These are phyloP conservation scores for Solanum virginianum DNA, from an alignment of 257 asterid genomes.

Conservation along the genomic window DNA sequence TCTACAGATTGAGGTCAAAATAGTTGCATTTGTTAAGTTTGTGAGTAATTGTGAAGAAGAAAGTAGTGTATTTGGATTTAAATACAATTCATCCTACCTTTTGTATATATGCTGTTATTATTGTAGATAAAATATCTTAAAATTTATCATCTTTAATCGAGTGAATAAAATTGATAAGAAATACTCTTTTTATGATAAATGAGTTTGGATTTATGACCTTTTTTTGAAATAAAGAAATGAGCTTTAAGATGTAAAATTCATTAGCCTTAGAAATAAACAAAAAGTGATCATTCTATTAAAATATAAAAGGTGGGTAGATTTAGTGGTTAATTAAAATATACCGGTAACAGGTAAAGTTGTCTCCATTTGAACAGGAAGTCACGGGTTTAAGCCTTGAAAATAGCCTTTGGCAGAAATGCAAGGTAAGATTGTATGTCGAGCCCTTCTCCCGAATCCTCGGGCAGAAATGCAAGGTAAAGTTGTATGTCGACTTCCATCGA, in stretches of 20 bases:
- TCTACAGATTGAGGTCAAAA: neutral
- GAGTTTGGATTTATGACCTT: neutral
- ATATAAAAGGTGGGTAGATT: neutral
- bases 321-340: too few species aligned
- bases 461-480: too few species aligned
- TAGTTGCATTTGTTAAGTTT: neutral
- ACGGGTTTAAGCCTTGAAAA: too few species aligned
- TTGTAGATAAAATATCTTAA: neutral
- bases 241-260: neutral
- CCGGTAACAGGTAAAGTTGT: rapidly evolving
- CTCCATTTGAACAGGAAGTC: too few species aligned
- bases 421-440: too few species aligned
- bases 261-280: neutral
- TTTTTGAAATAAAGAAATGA: neutral
- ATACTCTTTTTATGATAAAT: neutral
- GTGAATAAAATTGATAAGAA: neutral
- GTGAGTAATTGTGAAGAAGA: neutral
- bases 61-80: neutral
- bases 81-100: neutral
- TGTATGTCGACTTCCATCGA: too few species aligned
- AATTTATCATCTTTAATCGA: neutral
- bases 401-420: too few species aligned
- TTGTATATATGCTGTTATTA: neutral
- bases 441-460: too few species aligned
- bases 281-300: neutral